Evolutionary conservation across 257 asterid species (phyloP).

Genomic region (Salvia miltiorrhiza): DNA sequence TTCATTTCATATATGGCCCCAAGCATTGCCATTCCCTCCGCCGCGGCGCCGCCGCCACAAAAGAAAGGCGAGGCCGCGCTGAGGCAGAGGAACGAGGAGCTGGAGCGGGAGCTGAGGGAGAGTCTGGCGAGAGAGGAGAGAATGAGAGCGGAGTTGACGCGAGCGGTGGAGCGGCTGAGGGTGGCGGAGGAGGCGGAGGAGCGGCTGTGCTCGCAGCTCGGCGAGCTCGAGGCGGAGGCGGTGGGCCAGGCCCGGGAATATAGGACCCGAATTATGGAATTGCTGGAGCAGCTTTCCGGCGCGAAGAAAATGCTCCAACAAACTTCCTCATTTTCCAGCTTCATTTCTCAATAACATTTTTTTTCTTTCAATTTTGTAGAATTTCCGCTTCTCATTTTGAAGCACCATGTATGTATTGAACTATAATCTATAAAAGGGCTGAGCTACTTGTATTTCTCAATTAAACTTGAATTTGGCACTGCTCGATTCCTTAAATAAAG

Average conservation of each 20-base stretch:
- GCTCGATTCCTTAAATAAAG: too few relatives aligned
- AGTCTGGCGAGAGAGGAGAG: conserved; percentile 62
- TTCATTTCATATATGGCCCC: conserved; percentile 35
- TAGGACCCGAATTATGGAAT: conserved; percentile 33
- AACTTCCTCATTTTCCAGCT: conserved; percentile 17
- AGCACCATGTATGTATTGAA: neutral
- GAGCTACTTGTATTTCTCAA: neutral
- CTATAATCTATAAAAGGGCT: neutral
- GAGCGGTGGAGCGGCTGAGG: conserved; percentile 43
- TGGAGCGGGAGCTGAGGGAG: conserved; percentile 53
- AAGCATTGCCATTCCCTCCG: conserved; percentile 28
- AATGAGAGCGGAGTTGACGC: conserved; percentile 44
- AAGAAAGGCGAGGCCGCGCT: conserved; percentile 33
- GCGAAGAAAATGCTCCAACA: conserved; percentile 33
- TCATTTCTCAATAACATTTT: conserved; percentile 19
- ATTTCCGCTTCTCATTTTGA: neutral
- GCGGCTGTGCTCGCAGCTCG: conserved; percentile 74
- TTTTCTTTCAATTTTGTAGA: neutral
- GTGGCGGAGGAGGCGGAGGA: conserved; percentile 94
- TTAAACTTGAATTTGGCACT: too few relatives aligned
- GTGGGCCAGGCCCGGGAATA: conserved; percentile 56
- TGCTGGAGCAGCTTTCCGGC: conserved; percentile 49
- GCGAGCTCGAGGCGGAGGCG: conserved; percentile 86
- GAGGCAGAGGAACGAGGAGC: conserved; percentile 62
- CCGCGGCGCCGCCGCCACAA: neutral